Evolutionary conservation across 2,329 filamentous ascomycete species (phyloP).

Genomic region (Ophiocordyceps camponoti-leonardi): DNA sequence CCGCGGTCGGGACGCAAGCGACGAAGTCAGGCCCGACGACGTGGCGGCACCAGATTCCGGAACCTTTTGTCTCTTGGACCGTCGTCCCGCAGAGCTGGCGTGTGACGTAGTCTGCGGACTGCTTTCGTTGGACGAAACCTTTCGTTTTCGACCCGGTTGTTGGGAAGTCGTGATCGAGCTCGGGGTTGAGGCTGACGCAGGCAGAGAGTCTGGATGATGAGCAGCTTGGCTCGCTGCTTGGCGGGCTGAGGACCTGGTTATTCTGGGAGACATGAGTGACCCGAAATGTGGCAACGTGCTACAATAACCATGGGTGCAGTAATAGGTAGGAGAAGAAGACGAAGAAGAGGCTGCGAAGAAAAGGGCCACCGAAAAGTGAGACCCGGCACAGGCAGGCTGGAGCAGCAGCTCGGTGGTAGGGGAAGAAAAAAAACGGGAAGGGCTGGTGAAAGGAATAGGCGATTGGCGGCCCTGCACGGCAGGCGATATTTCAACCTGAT

Average conservation of each 20-base stretch:
- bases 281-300: conserved; percentile 7
- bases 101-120: conserved; percentile 18
- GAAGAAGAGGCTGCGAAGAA: neutral
- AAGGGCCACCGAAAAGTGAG: neutral
- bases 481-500: neutral
- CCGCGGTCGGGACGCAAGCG: conserved; percentile 26
- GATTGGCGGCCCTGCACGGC: neutral
- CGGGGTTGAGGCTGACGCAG: conserved; percentile 17
- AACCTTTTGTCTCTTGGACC: conserved; percentile 56
- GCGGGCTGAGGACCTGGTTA: conserved; percentile 88
- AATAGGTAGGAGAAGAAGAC: conserved; percentile 4
- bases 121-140: conserved; percentile 39
- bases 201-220: conserved; percentile 22
- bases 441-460: neutral
- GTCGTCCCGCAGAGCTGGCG: conserved; percentile 28
- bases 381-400: conserved; percentile 1
- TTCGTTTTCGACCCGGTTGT: conserved; percentile 55
- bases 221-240: conserved; percentile 54
- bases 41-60: conserved; percentile 26
- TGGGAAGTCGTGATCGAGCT: conserved; percentile 13
- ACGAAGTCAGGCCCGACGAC: conserved; percentile 10
- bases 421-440: neutral
- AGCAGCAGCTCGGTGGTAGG: neutral
- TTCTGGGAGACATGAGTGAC: conserved; percentile 86
- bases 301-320: conserved; percentile 11